Evolutionary conservation across 257 asterid species (phyloP), one percentile per base, ranked within the genome.

Genomic region (Scutellaria baicalensis): DNA sequence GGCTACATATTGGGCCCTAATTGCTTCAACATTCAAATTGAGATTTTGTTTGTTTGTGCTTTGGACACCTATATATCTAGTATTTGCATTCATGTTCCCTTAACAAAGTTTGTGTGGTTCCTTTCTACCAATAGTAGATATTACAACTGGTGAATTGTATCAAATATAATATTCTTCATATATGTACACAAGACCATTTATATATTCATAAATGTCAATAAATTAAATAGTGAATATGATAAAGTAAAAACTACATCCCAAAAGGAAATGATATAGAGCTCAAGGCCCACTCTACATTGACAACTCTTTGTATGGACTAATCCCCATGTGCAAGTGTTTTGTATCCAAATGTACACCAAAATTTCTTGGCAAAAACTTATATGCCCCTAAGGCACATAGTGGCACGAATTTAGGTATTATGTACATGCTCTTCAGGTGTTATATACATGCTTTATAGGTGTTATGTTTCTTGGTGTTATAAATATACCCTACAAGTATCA

Each of bases 21-120:
- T 44, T 55, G 75, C 68, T 52, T 45, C 12, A 59, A 21, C 21
- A 36, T 65, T 38, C 73, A 64, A 44, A 64, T 74, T 66, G 64
- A 50, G 63, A 17, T 63, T 78, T 78, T 78, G 82, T 78, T 73
- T 69, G 40, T 69, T 78, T 68, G 63, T 54, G 70, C 49, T 21
- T 65, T 59, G 44, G 64, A 42, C 43, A 50, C 18, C 59, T 36
- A 61, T 67, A 21, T 4, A 13, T 14, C 65, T 17, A 1, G 33
- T 1, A 27, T 27, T 27, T 27, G 4, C 33, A 27, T 27, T 27
- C 43, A 72, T 39, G 59, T 52, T 6, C 70, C 76, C 64, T 10
- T 12, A 10, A 62, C 69, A n/a, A 66, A 6, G 44, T 45, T 43
- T 18, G 59, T 59, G 73, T 27, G 68, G 18, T 67, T 36, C 33